A percentile compares a stretch with the other conserved stretches of the same genome.
phyloP scores from a whole-genome alignment of 83 land plant genomes.

The Diphasiastrum complanatum region DNA sequence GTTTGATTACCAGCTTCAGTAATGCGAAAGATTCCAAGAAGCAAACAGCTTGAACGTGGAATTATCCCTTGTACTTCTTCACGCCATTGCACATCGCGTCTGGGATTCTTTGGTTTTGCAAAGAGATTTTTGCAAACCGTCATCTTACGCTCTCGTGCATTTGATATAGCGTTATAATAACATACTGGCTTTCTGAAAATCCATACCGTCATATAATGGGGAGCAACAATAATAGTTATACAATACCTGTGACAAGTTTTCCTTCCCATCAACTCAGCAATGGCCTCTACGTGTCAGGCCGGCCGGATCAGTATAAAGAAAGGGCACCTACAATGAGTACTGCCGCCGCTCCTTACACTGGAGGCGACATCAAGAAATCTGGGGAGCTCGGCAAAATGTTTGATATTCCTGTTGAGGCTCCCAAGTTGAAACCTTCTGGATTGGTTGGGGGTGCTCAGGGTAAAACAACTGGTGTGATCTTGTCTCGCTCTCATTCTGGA shows the following conservation, averaged over 20 bases:
- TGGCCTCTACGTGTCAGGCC: slow-evolving; percentile 1
- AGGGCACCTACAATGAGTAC: slow-evolving; percentile 13
- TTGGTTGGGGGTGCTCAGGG: slow-evolving; percentile 1
- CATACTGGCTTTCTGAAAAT: too few species aligned
- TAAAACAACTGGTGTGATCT: background rate
- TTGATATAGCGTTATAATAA: too few species aligned
- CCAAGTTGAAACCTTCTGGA: slow-evolving; percentile 5
- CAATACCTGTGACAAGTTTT: slow-evolving; percentile 5
- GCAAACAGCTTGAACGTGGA: too few species aligned
- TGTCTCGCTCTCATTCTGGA: slow-evolving; percentile 14
- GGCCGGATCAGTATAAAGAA: slow-evolving; percentile 13
- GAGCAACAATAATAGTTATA: background rate
- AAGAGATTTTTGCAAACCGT: too few species aligned
- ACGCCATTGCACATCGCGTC: too few species aligned
- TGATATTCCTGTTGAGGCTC: slow-evolving; percentile 9
- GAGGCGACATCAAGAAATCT: slow-evolving; percentile 14
- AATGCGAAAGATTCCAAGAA: too few species aligned
- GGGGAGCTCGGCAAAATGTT: slow-evolving; percentile 16
- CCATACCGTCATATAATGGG: background rate
- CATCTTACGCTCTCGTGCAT: too few species aligned
- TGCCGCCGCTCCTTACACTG: slow-evolving; percentile 10
- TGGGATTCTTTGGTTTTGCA: too few species aligned
- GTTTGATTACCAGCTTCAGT: too few species aligned
- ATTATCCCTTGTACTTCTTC: too few species aligned
- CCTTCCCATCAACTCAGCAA: background rate